Percentiles rank a stretch among this genome's conserved stretches.
These are phyloP conservation scores for Dipodascus geniculatus DNA, from an alignment of 805 yeast species.

Conservation along the genomic window DNA sequence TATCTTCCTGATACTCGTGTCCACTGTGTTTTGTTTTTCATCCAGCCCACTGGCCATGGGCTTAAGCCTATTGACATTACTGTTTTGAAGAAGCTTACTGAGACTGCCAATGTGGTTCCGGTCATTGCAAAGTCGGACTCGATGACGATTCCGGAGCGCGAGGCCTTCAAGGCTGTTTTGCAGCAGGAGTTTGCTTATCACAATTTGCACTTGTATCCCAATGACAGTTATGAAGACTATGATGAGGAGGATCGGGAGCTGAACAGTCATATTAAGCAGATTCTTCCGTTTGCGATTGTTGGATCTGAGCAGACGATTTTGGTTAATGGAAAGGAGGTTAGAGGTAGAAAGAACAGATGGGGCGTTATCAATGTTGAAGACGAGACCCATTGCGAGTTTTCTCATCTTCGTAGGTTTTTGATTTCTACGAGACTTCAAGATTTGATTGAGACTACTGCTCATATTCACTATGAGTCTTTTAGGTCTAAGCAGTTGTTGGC, in stretches of 20 bases:
- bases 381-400: conserved; percentile 91
- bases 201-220: conserved; percentile 71
- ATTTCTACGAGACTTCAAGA: conserved; percentile 94
- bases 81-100: conserved; percentile 73
- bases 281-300: conserved; percentile 83
- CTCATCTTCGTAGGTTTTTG: conserved; percentile 83
- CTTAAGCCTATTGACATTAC: conserved; percentile 72
- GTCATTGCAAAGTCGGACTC: conserved; percentile 91
- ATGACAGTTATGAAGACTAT: conserved; percentile 40
- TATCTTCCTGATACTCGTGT: conserved; percentile 78
- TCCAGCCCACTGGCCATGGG: conserved; percentile 83
- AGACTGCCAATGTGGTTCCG: conserved; percentile 89
- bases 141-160: conserved; percentile 75
- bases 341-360: conserved; percentile 91
- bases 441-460: conserved; percentile 83
- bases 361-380: conserved; percentile 90
- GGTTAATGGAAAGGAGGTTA: conserved; percentile 65
- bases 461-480: conserved; percentile 82
- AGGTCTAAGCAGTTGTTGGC: conserved; percentile 90
- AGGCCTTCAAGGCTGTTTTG: conserved; percentile 55
- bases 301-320: conserved; percentile 77
- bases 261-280: conserved; percentile 22
- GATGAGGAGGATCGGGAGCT: conserved; percentile 26
- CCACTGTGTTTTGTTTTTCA: conserved; percentile 84
- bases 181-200: conserved; percentile 53